Conservation (phyloP, 805 yeast species). For the Candida alai region DNA sequence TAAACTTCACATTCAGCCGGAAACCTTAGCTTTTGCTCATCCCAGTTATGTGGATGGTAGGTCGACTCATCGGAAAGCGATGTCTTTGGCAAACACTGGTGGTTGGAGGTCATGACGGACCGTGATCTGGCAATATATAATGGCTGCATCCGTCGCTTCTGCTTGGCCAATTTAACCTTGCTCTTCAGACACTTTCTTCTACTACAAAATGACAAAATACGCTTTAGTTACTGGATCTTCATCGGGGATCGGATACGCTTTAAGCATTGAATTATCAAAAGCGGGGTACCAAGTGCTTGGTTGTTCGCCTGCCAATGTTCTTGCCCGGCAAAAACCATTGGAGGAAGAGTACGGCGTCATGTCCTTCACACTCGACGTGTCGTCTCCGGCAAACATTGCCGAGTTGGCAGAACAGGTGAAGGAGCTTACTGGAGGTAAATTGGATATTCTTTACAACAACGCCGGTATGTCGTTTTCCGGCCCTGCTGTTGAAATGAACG, state of each 20-base stretch:
- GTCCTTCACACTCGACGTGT: conserved; percentile 35
- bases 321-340: conserved; percentile 21
- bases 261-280: conserved; percentile 41
- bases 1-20: too few species aligned
- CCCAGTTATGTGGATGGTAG: too few species aligned
- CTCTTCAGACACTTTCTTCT: too few species aligned
- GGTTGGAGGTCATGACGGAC: too few species aligned
- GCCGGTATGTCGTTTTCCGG: conserved; percentile 32
- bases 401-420: conserved; percentile 20
- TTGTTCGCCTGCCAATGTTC: conserved; percentile 20
- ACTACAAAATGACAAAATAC: conserved; percentile 10
- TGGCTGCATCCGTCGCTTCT: too few species aligned
- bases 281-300: conserved; percentile 36
- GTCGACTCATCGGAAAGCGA: too few species aligned
- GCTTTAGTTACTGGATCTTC: conserved; percentile 51
- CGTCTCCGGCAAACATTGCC: conserved; percentile 24
- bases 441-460: conserved; percentile 37
- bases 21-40: too few species aligned
- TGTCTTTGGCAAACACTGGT: too few species aligned
- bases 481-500: conserved; percentile 27
- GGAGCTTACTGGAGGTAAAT: conserved; percentile 21
- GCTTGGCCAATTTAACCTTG: too few species aligned
- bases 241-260: conserved; percentile 52
- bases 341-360: conserved; percentile 22
- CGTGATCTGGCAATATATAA: too few species aligned